phyloP scores from a whole-genome alignment of 1,284 basidiomycete species.

The Puccinia novopanici region DNA sequence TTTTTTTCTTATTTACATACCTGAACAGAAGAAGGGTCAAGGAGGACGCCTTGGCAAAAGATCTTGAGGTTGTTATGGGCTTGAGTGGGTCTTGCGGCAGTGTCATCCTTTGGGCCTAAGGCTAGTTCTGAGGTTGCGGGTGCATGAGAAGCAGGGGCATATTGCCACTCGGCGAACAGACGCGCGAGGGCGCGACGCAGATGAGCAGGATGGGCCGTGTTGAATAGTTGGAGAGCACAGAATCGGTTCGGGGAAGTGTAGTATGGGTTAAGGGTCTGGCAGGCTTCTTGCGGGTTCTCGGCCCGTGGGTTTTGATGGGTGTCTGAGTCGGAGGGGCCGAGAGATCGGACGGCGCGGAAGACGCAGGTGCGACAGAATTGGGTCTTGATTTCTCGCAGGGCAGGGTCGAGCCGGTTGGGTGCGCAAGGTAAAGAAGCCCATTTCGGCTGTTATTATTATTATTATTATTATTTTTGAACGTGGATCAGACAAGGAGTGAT shows the following conservation, averaged over 20 bases:
- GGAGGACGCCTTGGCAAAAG: conserved; percentile 13
- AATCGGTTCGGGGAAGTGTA: conserved; percentile 22
- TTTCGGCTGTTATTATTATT: too few species aligned
- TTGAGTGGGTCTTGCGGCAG: not conserved
- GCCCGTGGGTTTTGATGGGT: not conserved
- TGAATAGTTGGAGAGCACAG: conserved; percentile 34
- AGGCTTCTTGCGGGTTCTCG: not conserved
- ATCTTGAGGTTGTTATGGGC: conserved; percentile 35
- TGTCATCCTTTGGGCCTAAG: not conserved
- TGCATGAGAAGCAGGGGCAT: not conserved
- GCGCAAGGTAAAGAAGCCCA: too few species aligned
- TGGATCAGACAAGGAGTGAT: too few species aligned
- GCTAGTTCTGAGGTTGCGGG: not conserved
- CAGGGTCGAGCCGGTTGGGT: too few species aligned
- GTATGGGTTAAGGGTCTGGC: conserved; percentile 3
- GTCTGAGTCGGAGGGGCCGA: not conserved
- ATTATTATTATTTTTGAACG: too few species aligned
- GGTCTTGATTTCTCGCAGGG: conserved; percentile 19
- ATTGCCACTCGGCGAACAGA: conserved; percentile 22
- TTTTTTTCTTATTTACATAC: too few species aligned
- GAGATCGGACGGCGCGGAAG: conserved; percentile 20
- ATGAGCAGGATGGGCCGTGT: not conserved
- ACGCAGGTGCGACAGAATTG: conserved; percentile 39
- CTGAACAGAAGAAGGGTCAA: conserved; percentile 11
- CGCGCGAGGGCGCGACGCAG: not conserved